Evolutionary conservation across 805 yeast genomes (phyloP).

Genomic region (Kregervanrija delftensis): DNA sequence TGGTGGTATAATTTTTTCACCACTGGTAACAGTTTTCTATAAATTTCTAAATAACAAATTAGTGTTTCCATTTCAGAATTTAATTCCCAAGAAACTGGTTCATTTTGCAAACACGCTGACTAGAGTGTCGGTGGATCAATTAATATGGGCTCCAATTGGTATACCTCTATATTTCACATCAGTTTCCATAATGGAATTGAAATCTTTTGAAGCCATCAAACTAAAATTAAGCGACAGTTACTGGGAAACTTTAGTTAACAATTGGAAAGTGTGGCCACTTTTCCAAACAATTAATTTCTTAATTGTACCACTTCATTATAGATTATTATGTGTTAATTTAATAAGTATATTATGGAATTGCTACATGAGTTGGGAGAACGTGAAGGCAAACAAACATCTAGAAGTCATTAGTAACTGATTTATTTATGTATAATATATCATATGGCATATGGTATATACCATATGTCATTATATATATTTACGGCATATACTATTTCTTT

Average conservation of each 20-base stretch:
- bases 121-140: conserved; percentile 66
- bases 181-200: conserved; percentile 62
- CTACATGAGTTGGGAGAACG: conserved; percentile 56
- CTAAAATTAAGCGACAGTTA: conserved; percentile 43
- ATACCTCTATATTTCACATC: conserved; percentile 65
- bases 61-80: conserved; percentile 27
- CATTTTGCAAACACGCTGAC: conserved; percentile 30
- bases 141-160: conserved; percentile 69
- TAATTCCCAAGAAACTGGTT: conserved; percentile 5
- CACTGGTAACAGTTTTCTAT: conserved; percentile 71
- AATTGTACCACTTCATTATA: conserved; percentile 62
- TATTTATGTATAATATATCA: not conserved
- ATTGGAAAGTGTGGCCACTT: conserved; percentile 88
- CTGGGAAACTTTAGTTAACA: conserved; percentile 62
- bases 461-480: conserved; percentile 1
- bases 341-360: conserved; percentile 83
- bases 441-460: not conserved
- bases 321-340: conserved; percentile 62
- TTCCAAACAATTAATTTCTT: conserved; percentile 77
- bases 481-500: not conserved
- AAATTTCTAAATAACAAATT: conserved; percentile 37
- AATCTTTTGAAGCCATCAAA: conserved; percentile 32
- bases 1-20: conserved; percentile 71
- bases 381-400: conserved; percentile 10
- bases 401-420: conserved; percentile 17